Base-by-base conservation (phyloP, 2,329 filamentous ascomycete species). In the Apiospora sp. region DNA sequence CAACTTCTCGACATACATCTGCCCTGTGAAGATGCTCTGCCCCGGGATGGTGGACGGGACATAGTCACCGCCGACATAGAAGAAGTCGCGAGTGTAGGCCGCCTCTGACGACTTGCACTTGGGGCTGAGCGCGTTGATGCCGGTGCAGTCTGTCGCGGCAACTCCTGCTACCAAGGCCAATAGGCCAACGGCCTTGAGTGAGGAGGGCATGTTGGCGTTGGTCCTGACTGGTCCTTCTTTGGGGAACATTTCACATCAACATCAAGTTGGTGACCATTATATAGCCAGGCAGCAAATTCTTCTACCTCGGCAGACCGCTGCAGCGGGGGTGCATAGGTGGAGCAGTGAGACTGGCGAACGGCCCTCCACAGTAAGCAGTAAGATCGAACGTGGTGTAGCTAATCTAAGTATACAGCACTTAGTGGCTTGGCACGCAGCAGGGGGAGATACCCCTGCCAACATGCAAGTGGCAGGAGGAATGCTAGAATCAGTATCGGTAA, bases 21-120 rank as follows among this genome's bases (percentile, higher is more conserved):
- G 72, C 24, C 67, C 72, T 0, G 54, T 41, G 41, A 68, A 49
- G 22, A 71, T 51, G 61, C 34, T 43, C 68, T 69, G 68, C 4
- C 68, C 68, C 10, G 68, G 48, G 7, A 67, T 22, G 3, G 44
- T 7, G 30, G 69, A 71, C 4, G 72, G 49, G 3, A 71, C 69
- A n/a, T 73, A 73, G 24, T 51, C 37, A 51, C 72, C 72, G 30
- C 72, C 72, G 16, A 73, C 43, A 30, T 61, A 73, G 61, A 73
- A 73, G 16, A 67, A 30, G 64, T 73, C 72, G 24, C 72, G 61
- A 2, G 44, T 67, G 37, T 71, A 68, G 4, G 73, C 54, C 1
- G 72, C 37, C 69, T 78, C 77, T 0, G 48, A 14, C 7, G 76
- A 76, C n/a, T 69, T 51, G 67, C 76, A 78, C 67, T 72, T 37